These are phyloP conservation scores for Podospora didyma DNA, from an alignment of 495 filamentous ascomycete species.

Conservation along the genomic window DNA sequence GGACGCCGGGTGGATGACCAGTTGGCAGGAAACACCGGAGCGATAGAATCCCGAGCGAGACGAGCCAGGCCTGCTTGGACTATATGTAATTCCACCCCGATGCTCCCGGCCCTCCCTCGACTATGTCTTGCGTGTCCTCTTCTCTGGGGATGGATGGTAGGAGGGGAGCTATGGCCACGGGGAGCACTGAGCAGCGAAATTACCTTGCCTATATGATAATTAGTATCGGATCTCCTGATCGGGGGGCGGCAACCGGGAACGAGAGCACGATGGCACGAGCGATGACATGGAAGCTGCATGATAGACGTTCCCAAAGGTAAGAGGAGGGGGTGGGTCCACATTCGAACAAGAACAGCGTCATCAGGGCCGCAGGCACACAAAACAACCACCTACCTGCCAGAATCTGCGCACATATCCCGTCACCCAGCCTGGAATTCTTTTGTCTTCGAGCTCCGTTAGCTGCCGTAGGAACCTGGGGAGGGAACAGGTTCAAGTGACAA, in stretches of 20 bases:
- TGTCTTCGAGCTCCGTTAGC: conserved; percentile 49
- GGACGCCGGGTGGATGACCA: not conserved
- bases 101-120: not conserved
- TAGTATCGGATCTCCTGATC: conserved; percentile 14
- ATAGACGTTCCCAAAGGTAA: not conserved
- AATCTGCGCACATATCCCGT: conserved; percentile 92
- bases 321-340: not conserved
- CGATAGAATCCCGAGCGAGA: no score
- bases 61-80: no score
- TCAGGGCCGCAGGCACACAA: no score
- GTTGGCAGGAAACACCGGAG: no score
- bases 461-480: not conserved
- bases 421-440: conserved; percentile 84
- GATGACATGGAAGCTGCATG: not conserved
- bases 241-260: not conserved
- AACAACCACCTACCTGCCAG: conserved; percentile 72
- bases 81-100: no score
- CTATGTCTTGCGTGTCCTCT: not conserved
- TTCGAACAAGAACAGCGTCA: not conserved
- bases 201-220: conserved; percentile 54
- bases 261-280: no score
- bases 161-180: conserved; percentile 6
- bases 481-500: not conserved
- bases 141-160: not conserved
- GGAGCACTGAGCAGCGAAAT: not conserved